A percentile compares a stretch with the other conserved stretches of the same genome.
These are phyloP conservation scores for Fusarium siculi DNA, from an alignment of 2,329 filamentous ascomycete species.

Conservation along the genomic window DNA sequence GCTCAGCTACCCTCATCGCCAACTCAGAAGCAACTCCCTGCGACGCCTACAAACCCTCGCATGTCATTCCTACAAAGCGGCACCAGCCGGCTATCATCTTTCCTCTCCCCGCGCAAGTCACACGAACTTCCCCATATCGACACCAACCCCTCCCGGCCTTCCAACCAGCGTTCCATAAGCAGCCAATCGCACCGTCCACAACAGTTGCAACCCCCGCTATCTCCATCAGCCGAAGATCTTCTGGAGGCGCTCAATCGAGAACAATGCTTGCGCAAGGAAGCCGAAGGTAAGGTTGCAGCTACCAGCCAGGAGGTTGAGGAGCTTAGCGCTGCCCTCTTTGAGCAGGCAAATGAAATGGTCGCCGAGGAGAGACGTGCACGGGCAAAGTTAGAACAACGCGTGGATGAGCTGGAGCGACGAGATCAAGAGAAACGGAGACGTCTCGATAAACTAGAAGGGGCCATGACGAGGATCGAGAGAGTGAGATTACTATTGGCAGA, in stretches of 20 bases:
- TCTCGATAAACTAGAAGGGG: constrained; percentile 76
- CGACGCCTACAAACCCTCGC: constrained; percentile 46
- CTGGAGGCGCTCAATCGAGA: constrained; percentile 73
- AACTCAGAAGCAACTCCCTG: constrained; percentile 29
- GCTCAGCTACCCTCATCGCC: constrained; percentile 46
- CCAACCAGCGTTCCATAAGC: constrained; percentile 30
- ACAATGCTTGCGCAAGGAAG: constrained; percentile 72
- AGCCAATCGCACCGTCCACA: constrained; percentile 27
- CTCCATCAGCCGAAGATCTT: constrained; percentile 60
- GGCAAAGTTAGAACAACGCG: constrained; percentile 76
- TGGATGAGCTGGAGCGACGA: constrained; percentile 74
- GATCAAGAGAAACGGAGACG: constrained; percentile 76
- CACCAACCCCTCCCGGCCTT: constrained; percentile 25
- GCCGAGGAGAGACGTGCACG: constrained; percentile 77
- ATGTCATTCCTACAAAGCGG: constrained; percentile 59
- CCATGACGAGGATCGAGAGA: constrained; percentile 76
- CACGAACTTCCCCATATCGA: constrained; percentile 45
- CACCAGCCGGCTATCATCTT: constrained; percentile 57
- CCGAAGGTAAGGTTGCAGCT: constrained; percentile 73
- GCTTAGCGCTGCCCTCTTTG: constrained; percentile 78
- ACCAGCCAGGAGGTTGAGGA: constrained; percentile 81
- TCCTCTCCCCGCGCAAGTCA: constrained; percentile 60
- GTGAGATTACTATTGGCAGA: constrained; percentile 70
- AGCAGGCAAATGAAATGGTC: constrained; percentile 90
- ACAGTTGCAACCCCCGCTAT: constrained; percentile 27